Evolutionary conservation across 306 rosid species (phyloP).

Genomic region (Pyrus betulifolia): DNA sequence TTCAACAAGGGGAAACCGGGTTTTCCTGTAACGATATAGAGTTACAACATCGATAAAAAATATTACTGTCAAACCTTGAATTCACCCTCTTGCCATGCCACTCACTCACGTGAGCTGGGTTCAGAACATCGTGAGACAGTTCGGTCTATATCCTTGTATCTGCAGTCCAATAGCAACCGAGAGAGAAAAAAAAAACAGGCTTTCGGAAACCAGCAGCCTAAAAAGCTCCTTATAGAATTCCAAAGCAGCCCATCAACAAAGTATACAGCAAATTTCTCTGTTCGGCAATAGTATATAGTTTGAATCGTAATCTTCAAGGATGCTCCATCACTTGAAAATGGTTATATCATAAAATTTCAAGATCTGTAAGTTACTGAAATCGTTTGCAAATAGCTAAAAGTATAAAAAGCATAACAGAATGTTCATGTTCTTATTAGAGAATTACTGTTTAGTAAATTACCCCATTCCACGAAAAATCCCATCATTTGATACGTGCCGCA

Average conservation of each 20-base stretch:
- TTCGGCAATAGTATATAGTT: background rate
- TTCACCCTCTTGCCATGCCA: background rate
- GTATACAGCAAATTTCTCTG: background rate
- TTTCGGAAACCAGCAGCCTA: background rate
- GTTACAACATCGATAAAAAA: background rate
- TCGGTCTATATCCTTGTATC: background rate
- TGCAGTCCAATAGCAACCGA: background rate
- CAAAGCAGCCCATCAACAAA: background rate
- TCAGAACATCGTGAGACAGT: too few relatives aligned
- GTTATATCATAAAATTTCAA: background rate
- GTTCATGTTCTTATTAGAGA: background rate
- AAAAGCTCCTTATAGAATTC: background rate
- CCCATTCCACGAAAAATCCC: background rate
- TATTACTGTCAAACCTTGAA: too few relatives aligned
- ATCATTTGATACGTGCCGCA: background rate
- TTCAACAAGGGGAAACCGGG: too few relatives aligned
- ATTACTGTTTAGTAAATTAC: background rate
- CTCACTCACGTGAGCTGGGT: too few relatives aligned
- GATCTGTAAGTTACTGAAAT: background rate
- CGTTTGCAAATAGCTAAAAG: too few relatives aligned
- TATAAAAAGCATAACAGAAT: background rate
- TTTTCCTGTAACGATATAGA: background rate
- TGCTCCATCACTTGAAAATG: background rate
- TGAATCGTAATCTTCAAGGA: background rate
- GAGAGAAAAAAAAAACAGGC: background rate